phyloP scores from a whole-genome alignment of 371 early-diverging fungal genomes.

The Mortierella sp. region DNA sequence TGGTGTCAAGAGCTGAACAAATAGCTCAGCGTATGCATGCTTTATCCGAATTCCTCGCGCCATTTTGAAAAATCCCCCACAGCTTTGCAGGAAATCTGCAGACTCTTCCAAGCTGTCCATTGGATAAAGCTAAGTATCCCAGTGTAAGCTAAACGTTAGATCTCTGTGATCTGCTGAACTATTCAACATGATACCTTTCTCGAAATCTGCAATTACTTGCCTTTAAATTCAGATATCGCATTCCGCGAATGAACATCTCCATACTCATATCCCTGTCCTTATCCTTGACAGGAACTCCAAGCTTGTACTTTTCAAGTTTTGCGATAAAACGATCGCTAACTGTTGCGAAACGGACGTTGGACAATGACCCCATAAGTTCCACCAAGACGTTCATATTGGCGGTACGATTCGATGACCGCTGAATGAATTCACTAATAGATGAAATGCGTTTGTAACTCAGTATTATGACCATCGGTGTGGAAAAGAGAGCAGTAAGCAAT shows the following conservation, averaged over 20 bases:
- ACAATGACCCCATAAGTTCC: constrained; percentile 89
- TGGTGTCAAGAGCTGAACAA: constrained; percentile 92
- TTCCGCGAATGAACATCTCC: constrained; percentile 89
- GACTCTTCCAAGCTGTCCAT: constrained; percentile 93
- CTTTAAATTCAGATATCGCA: constrained; percentile 92
- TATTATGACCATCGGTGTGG: not conserved
- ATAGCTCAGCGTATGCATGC: constrained; percentile 90
- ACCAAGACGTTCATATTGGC: constrained; percentile 92
- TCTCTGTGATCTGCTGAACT: not conserved
- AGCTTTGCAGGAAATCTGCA: constrained; percentile 90
- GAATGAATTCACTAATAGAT: constrained; percentile 75
- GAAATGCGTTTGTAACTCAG: not conserved
- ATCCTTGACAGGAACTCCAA: constrained; percentile 58
- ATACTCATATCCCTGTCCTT: constrained; percentile 84
- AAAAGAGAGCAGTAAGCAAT: not conserved
- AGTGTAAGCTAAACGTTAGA: not conserved
- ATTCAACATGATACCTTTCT: not conserved
- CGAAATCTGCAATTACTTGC: constrained; percentile 48
- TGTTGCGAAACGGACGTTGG: constrained; percentile 89
- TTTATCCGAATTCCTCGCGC: constrained; percentile 87
- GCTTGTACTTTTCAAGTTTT: constrained; percentile 80
- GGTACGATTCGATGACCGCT: constrained; percentile 82
- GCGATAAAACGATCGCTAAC: constrained; percentile 95
- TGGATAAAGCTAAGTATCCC: constrained; percentile 81
- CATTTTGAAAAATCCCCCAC: constrained; percentile 89